These are phyloP conservation scores for Xylaria hypoxylon DNA, from an alignment of 2,329 filamentous ascomycete species.

Conservation along the genomic window DNA sequence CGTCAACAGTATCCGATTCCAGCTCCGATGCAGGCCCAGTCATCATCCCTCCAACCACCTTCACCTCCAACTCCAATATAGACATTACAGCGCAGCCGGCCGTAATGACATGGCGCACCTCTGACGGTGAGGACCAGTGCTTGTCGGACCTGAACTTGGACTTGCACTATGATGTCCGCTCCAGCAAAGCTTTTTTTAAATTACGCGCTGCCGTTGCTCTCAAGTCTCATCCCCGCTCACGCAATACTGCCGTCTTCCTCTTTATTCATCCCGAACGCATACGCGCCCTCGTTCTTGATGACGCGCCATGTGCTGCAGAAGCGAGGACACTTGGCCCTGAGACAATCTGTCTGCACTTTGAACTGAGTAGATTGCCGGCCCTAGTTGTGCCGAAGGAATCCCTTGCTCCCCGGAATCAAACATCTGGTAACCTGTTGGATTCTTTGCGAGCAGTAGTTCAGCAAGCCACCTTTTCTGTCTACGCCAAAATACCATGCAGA, in stretches of 20 bases:
- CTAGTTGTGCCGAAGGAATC: slow-evolving; percentile 36
- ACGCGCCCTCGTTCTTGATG: slow-evolving; percentile 30
- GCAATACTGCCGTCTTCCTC: slow-evolving; percentile 34
- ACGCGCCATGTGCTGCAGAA: slow-evolving; percentile 30
- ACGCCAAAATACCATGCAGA: slow-evolving; percentile 33
- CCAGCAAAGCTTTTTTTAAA: slow-evolving; percentile 37
- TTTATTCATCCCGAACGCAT: slow-evolving; percentile 39
- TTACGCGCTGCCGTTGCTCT: slow-evolving; percentile 35
- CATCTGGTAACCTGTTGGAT: slow-evolving; percentile 34
- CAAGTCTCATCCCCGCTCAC: slow-evolving; percentile 31
- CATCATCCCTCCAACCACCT: slow-evolving; percentile 14
- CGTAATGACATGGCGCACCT: slow-evolving; percentile 29
- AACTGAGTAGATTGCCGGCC: slow-evolving; percentile 32
- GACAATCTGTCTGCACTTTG: slow-evolving; percentile 34
- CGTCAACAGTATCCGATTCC: slow-evolving; percentile 37
- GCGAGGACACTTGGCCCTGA: slow-evolving; percentile 32
- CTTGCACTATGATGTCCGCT: slow-evolving; percentile 36
- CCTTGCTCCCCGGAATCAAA: slow-evolving; percentile 35
- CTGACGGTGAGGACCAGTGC: slow-evolving; percentile 24
- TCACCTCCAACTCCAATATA: slow-evolving; percentile 28
- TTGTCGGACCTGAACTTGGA: slow-evolving; percentile 31
- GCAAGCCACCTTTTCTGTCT: slow-evolving; percentile 34
- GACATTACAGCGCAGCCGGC: slow-evolving; percentile 34
- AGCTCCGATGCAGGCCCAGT: slow-evolving; percentile 20
- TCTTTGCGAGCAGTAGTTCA: slow-evolving; percentile 33